A percentile compares a stretch with the other conserved stretches of the same genome.
Conservation (phyloP, 257 asterid genomes). For the Fraxinus excelsior region DNA sequence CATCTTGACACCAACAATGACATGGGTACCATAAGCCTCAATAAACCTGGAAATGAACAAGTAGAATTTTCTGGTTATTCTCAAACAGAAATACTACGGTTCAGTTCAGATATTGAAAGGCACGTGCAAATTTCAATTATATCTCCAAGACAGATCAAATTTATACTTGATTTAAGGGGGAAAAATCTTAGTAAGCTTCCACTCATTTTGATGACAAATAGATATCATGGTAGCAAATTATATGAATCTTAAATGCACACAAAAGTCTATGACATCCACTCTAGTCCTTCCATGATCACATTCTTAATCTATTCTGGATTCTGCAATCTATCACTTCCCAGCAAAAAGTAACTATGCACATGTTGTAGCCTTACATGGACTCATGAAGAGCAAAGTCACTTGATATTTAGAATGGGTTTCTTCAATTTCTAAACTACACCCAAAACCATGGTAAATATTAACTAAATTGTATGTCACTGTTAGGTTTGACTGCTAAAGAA, state of each 20-base stretch:
- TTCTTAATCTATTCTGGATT: slow-evolving; percentile 8
- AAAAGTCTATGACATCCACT: slow-evolving; percentile 2
- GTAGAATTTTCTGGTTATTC: slow-evolving; percentile 12
- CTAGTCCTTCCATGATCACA: background rate
- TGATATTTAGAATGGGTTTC: background rate
- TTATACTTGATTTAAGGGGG: background rate
- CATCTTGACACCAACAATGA: slow-evolving; percentile 82
- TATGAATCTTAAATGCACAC: background rate
- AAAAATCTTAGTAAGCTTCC: background rate
- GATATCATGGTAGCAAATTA: slow-evolving; percentile 17
- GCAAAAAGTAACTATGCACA: background rate
- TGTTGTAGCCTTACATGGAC: background rate
- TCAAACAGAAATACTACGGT: background rate
- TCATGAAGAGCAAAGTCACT: background rate
- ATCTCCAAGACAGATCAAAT: slow-evolving; percentile 10
- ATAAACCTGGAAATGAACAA: slow-evolving; percentile 52
- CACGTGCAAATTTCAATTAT: slow-evolving; percentile 6
- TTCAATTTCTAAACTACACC: background rate
- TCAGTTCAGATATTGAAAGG: slow-evolving; percentile 15
- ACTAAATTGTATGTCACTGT: background rate
- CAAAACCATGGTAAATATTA: background rate
- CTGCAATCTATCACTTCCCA: background rate
- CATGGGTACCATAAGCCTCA: slow-evolving; percentile 77
- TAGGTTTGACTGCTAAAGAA: background rate
- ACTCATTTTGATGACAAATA: background rate